phyloP scores from a whole-genome alignment of 495 filamentous ascomycete genomes.

The Geoglossum glabrum region DNA sequence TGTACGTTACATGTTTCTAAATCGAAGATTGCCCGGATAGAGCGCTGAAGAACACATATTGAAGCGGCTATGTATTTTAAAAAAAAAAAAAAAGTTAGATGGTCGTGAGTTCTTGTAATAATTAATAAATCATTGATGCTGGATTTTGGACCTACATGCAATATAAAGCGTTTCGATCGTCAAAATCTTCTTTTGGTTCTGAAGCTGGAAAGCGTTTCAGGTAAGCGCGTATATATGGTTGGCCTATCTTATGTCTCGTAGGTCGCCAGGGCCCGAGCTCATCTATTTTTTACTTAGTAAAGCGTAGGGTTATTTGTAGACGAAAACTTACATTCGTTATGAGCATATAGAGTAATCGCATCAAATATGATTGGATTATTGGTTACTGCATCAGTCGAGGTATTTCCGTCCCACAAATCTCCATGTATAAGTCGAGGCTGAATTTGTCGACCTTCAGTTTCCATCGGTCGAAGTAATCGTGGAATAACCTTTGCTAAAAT shows the following conservation, averaged over 20 bases:
- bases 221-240: constrained; percentile 14
- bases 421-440: constrained; percentile 14
- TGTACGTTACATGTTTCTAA: not conserved
- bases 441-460: constrained; percentile 14
- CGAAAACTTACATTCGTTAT: constrained; percentile 16
- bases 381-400: constrained; percentile 8
- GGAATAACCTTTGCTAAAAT: constrained; percentile 7
- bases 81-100: not conserved
- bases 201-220: constrained; percentile 14
- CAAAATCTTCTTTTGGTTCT: constrained; percentile 13
- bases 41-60: not conserved
- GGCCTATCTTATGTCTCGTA: constrained; percentile 11
- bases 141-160: constrained; percentile 10
- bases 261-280: constrained; percentile 8
- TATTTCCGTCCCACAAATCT: constrained; percentile 14
- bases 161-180: constrained; percentile 17
- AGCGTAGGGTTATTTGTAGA: not conserved
- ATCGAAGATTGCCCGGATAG: not conserved
- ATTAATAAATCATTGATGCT: not conserved
- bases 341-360: constrained; percentile 12
- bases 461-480: constrained; percentile 15
- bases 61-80: not conserved
- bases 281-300: not conserved
- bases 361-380: constrained; percentile 13
- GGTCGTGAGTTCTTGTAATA: not conserved